phyloP scores from a whole-genome alignment of 2,329 filamentous ascomycete species.

The Aspergillus luchuensis region DNA sequence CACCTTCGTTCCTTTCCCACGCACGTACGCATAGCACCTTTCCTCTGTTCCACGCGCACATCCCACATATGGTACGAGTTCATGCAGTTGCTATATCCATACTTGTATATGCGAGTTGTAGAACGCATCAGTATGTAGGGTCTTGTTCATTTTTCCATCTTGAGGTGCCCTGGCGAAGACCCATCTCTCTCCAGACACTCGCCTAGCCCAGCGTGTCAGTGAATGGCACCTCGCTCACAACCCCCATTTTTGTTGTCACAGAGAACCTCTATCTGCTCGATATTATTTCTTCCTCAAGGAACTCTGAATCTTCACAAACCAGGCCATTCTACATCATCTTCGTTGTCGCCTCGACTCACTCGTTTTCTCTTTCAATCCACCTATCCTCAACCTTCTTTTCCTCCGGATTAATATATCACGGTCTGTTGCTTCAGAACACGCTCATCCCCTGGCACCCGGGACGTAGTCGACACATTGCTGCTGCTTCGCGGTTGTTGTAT shows the following conservation, averaged over 20 bases:
- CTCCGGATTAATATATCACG: not conserved
- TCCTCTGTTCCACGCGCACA: no score
- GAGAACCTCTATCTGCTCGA: not conserved
- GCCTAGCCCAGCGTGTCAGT: not conserved
- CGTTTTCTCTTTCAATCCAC: no score
- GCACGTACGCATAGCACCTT: no score
- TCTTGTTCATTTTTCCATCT: no score
- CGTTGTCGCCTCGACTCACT: not conserved
- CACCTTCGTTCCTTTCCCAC: no score
- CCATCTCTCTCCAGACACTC: no score
- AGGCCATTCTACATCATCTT: not conserved
- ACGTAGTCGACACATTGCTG: not conserved
- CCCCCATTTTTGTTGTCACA: not conserved
- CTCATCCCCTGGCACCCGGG: not conserved
- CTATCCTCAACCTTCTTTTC: not conserved
- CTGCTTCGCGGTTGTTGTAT: not conserved
- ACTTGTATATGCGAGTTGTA: no score
- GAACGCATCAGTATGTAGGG: no score
- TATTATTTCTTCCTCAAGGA: not conserved
- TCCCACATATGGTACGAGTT: no score
- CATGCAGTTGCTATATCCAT: no score
- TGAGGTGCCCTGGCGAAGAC: no score
- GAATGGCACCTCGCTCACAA: not conserved
- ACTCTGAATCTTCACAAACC: not conserved
- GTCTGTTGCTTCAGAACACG: not conserved